Evolutionary conservation across 371 early-diverging fungal genomes (phyloP).

Genomic region (Rhizomucor pusillus): DNA sequence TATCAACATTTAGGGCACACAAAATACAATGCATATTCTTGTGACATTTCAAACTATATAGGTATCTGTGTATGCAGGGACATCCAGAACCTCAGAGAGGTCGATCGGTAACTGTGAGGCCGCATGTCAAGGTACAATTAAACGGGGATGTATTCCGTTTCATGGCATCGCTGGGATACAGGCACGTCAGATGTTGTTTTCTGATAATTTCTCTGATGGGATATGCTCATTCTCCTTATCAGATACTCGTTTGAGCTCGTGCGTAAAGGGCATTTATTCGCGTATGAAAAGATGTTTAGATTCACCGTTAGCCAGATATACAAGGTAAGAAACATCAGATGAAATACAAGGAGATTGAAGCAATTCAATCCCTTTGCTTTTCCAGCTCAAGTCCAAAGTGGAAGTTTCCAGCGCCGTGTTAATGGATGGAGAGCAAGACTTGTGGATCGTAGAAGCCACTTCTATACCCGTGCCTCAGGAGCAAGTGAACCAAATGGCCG

Average conservation of each 20-base stretch:
- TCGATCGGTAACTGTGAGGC: conserved; percentile 45
- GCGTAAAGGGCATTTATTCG: conserved; percentile 38
- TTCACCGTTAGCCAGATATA: conserved; percentile 40
- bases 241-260: conserved; percentile 52
- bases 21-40: neutral
- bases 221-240: neutral
- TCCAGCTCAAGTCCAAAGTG: conserved; percentile 33
- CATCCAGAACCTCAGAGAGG: conserved; percentile 49
- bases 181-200: neutral
- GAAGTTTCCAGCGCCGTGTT: conserved; percentile 30
- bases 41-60: neutral
- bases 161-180: conserved; percentile 47
- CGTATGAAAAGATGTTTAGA: conserved; percentile 36
- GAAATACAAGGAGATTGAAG: conserved; percentile 35
- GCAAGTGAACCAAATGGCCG: conserved; percentile 48
- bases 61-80: conserved; percentile 47
- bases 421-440: conserved; percentile 23
- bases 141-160: conserved; percentile 48
- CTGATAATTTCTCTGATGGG: neutral
- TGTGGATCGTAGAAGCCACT: conserved; percentile 47
- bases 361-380: neutral
- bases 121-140: conserved; percentile 40
- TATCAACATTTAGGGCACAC: conserved; percentile 6
- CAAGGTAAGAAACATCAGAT: conserved; percentile 22
- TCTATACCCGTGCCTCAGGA: conserved; percentile 43